phyloP scores from a whole-genome alignment of 176 grass and related monocot species.

The Hordeum vulgare region DNA sequence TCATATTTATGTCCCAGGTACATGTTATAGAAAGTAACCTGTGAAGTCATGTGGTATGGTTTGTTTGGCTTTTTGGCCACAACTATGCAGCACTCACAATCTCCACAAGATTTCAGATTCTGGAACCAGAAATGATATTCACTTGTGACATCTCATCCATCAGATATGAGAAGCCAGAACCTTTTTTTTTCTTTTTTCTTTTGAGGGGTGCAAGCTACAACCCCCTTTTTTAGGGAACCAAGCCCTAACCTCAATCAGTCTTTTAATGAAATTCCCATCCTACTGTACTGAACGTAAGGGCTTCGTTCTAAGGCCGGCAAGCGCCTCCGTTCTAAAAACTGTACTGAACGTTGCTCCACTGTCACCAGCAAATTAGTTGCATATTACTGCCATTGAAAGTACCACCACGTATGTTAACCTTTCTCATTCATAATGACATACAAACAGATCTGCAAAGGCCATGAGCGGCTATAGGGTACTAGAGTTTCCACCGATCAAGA shows the following conservation, averaged over 20 bases:
- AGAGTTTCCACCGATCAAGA: background rate
- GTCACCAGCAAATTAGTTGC: slow-evolving; percentile 4
- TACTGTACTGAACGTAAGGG: background rate
- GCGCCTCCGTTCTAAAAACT: background rate
- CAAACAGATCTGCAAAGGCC: slow-evolving; percentile 20
- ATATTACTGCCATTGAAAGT: slow-evolving; percentile 2
- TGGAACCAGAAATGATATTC: slow-evolving; percentile 12
- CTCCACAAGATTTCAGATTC: background rate
- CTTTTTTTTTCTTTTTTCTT: background rate
- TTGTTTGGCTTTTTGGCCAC: slow-evolving; percentile 15
- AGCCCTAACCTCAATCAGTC: background rate
- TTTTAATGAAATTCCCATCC: background rate
- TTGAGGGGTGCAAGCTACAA: background rate
- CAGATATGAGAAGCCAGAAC: background rate
- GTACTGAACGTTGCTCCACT: background rate
- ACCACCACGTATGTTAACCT: background rate
- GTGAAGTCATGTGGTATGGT: slow-evolving; percentile 14
- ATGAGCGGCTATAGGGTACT: background rate
- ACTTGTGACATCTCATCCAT: slow-evolving; percentile 28
- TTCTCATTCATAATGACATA: background rate
- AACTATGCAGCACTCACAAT: slow-evolving; percentile 6
- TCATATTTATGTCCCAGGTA: slow-evolving; percentile 31
- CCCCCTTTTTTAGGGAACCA: too few species aligned
- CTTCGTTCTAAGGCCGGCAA: too few species aligned
- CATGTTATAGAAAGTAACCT: slow-evolving; percentile 25